Percentiles rank a stretch among this genome's conserved stretches.
These are phyloP conservation scores for Coemansia sp. DNA, from an alignment of 371 early-diverging fungal genomes.

Conservation along the genomic window DNA sequence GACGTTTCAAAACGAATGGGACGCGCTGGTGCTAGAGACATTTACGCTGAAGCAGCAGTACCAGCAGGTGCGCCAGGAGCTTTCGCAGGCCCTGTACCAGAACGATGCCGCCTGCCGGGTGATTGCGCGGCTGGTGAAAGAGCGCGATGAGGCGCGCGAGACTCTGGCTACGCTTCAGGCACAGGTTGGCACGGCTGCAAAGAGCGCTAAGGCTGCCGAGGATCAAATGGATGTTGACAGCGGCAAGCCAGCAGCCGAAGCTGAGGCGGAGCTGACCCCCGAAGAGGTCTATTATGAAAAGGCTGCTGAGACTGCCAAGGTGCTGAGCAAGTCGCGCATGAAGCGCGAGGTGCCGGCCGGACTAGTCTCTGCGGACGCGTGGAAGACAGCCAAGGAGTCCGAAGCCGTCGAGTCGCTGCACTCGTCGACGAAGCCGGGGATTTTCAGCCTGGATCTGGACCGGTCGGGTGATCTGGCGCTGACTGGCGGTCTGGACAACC, in stretches of 20 bases:
- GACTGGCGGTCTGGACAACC: conserved; percentile 82
- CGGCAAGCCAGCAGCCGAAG: background rate
- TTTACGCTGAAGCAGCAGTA: conserved; percentile 89
- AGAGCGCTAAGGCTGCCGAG: background rate
- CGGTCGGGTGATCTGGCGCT: conserved; percentile 62
- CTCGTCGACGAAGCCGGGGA: conserved; percentile 73
- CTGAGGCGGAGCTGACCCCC: background rate
- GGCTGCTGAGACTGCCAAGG: conserved; percentile 33
- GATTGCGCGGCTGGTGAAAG: conserved; percentile 86
- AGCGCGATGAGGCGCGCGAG: conserved; percentile 88
- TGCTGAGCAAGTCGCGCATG: conserved; percentile 69
- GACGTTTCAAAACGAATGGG: conserved; percentile 93
- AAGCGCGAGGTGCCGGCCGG: conserved; percentile 85
- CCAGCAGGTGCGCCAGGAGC: conserved; percentile 85
- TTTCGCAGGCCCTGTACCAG: conserved; percentile 90
- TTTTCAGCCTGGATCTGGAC: conserved; percentile 70
- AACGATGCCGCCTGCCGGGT: conserved; percentile 94
- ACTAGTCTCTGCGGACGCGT: conserved; percentile 65
- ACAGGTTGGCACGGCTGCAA: conserved; percentile 55
- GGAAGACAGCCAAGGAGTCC: conserved; percentile 61
- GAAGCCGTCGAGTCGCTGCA: conserved; percentile 68
- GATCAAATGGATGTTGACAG: conserved; percentile 28
- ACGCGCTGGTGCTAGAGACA: conserved; percentile 89
- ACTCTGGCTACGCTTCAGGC: conserved; percentile 71
- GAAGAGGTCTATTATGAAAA: conserved; percentile 29